A percentile compares a stretch with the other conserved stretches of the same genome.
phyloP scores from a whole-genome alignment of 1,284 basidiomycete species.

The Microbotryum violaceum region DNA sequence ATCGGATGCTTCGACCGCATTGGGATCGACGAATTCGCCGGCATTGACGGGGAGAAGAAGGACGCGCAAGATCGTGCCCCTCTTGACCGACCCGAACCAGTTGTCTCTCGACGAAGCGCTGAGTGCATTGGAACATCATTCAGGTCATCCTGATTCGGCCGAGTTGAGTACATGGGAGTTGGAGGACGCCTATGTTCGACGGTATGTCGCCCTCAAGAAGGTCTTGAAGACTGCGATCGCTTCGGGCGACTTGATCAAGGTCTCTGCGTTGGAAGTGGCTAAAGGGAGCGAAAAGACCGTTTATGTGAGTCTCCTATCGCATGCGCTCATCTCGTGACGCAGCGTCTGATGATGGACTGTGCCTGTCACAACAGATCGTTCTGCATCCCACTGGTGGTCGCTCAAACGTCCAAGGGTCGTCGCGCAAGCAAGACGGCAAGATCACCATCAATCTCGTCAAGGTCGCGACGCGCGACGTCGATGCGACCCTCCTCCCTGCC shows the following conservation, averaged over 20 bases:
- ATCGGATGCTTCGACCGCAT: not conserved
- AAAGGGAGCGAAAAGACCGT: conserved; percentile 39
- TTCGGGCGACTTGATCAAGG: conserved; percentile 41
- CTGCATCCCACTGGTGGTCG: conserved; percentile 3
- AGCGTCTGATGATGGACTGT: not conserved
- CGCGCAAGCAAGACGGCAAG: conserved; percentile 47
- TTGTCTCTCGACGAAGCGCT: conserved; percentile 45
- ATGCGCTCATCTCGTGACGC: not conserved
- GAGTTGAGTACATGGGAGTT: conserved; percentile 43
- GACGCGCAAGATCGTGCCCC: conserved; percentile 31
- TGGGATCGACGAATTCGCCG: conserved; percentile 23
- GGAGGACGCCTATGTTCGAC: conserved; percentile 46
- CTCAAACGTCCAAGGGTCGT: conserved; percentile 27
- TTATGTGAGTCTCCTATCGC: conserved; percentile 3
- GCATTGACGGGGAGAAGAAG: conserved; percentile 39
- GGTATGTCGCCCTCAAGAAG: conserved; percentile 44
- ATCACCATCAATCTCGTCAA: conserved; percentile 46
- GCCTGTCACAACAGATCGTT: conserved; percentile 2
- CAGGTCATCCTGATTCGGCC: conserved; percentile 39
- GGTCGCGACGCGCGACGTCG: conserved; percentile 41
- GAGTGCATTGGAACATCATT: conserved; percentile 44
- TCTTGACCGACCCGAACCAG: conserved; percentile 41
- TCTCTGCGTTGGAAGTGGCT: conserved; percentile 40
- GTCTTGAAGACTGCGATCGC: conserved; percentile 43
- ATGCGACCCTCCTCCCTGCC: conserved; percentile 29